Evolutionary conservation across 495 filamentous ascomycete species (phyloP).

Genomic region (Hypoxylon fuscum): DNA sequence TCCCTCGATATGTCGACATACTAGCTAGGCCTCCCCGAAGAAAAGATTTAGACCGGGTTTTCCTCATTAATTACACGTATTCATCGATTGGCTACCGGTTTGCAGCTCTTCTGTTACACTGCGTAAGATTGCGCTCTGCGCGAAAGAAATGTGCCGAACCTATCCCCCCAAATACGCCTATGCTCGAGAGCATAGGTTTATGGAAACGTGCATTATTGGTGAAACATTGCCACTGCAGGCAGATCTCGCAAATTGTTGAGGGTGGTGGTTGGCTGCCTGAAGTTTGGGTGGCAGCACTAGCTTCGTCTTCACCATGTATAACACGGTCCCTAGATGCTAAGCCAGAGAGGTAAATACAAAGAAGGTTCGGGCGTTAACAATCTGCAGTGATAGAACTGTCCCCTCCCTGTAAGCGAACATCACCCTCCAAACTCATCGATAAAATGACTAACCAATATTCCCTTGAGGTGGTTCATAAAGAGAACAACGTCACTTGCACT

Average conservation of each 20-base stretch:
- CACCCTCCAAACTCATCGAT: not conserved
- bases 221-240: no score
- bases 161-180: not conserved
- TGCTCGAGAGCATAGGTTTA: not conserved
- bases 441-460: not conserved
- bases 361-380: not conserved
- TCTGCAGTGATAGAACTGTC: not conserved
- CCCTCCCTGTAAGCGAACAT: not conserved
- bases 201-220: no score
- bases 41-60: not conserved
- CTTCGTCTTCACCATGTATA: not conserved
- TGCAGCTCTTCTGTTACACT: not conserved
- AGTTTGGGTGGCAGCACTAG: not conserved
- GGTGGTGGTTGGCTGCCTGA: not conserved
- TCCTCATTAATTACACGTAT: not conserved
- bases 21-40: no score
- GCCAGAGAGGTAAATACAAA: not conserved
- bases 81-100: not conserved
- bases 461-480: not conserved
- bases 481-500: not conserved
- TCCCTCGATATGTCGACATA: no score
- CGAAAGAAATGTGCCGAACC: not conserved
- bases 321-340: not conserved
- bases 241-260: not conserved
- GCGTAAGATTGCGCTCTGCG: not conserved